These are phyloP conservation scores for Aureoboletus auriporus DNA, from an alignment of 768 basidiomycete species.

Conservation along the genomic window DNA sequence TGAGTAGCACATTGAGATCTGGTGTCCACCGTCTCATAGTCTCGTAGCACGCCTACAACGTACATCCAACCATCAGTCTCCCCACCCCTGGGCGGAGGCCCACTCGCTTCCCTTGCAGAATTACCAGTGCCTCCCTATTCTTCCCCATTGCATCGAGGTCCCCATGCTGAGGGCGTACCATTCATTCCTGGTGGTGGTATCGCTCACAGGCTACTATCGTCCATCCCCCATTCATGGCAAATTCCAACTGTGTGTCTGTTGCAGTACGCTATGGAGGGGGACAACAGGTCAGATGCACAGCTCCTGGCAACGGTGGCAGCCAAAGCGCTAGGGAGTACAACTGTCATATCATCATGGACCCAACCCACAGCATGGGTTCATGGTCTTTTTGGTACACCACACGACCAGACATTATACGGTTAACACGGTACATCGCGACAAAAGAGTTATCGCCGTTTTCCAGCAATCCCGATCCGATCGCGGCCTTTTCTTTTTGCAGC, in stretches of 20 bases:
- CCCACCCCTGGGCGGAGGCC: conserved; percentile 41
- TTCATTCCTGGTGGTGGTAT: conserved; percentile 81
- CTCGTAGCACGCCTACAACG: conserved; percentile 59
- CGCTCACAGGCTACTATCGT: conserved; percentile 58
- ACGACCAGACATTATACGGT: conserved; percentile 71
- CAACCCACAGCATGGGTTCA: conserved; percentile 62
- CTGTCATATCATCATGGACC: conserved; percentile 40
- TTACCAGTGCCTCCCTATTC: conserved; percentile 55
- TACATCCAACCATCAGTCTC: conserved; percentile 45
- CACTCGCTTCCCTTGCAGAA: conserved; percentile 39
- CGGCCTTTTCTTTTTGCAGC: conserved; percentile 64
- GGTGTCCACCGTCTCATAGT: conserved; percentile 3
- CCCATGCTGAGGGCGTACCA: conserved; percentile 40
- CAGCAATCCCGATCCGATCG: conserved; percentile 53
- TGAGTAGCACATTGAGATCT: conserved; percentile 33
- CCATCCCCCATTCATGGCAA: conserved; percentile 47
- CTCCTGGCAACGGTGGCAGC: conserved; percentile 52
- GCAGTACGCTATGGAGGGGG: conserved; percentile 79
- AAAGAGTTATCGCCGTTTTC: conserved; percentile 46
- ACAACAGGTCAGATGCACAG: conserved; percentile 71
- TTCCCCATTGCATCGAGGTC: conserved; percentile 41
- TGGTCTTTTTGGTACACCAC: conserved; percentile 65
- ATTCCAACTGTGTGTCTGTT: conserved; percentile 58
- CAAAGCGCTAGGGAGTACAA: conserved; percentile 42
- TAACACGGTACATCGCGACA: conserved; percentile 26